Conservation (phyloP, 2,329 filamentous ascomycete genomes). For the Juglanconis sp. region DNA sequence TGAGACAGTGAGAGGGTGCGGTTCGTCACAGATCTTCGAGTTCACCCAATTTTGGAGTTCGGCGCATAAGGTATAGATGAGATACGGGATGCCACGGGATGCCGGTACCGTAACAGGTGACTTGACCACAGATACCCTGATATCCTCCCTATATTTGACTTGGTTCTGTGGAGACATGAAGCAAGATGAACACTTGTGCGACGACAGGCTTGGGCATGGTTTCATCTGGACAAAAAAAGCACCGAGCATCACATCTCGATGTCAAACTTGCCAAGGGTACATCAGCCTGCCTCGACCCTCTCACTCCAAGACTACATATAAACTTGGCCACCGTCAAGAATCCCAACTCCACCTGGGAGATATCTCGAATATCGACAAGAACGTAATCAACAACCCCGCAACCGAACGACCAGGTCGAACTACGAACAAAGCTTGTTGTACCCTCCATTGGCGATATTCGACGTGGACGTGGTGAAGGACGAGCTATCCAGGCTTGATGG, state of each 20-base stretch:
- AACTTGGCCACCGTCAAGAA: too few species aligned
- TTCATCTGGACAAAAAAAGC: too few species aligned
- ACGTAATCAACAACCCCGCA: not conserved
- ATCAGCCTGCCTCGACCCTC: too few species aligned
- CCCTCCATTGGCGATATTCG: slow-evolving; percentile 23
- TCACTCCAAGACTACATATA: too few species aligned
- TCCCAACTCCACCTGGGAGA: not conserved
- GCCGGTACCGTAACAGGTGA: not conserved
- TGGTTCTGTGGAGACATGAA: not conserved
- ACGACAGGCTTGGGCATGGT: too few species aligned
- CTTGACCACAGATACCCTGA: slow-evolving; percentile 12
- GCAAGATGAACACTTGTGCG: too few species aligned
- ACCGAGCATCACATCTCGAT: too few species aligned
- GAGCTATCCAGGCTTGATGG: slow-evolving; percentile 21
- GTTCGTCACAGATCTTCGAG: not conserved
- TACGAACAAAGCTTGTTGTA: slow-evolving; percentile 26
- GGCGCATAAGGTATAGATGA: not conserved
- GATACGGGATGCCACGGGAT: too few species aligned
- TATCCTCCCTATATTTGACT: not conserved
- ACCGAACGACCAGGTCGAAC: not conserved
- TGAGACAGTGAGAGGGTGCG: too few species aligned
- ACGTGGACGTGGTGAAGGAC: slow-evolving; percentile 20
- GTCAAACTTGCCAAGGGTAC: too few species aligned
- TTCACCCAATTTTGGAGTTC: not conserved
- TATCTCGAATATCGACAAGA: not conserved